A percentile compares a stretch with the other conserved stretches of the same genome.
Evolutionary conservation across 768 basidiomycete genomes (phyloP).

Genomic region (Lentinula detonsa): DNA sequence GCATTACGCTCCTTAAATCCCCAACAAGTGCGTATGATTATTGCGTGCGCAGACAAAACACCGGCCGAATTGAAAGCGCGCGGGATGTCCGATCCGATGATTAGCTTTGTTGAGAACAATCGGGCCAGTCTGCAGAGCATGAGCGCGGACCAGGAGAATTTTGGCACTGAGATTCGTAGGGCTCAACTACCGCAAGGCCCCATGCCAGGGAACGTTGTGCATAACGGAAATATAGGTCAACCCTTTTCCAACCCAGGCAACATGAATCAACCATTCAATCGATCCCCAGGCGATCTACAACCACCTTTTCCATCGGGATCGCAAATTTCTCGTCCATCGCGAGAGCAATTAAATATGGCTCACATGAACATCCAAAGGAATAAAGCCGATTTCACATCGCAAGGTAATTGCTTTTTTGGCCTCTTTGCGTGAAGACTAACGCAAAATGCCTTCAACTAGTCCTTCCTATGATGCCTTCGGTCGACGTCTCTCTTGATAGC

Average conservation of each 20-base stretch:
- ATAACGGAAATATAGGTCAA: background rate
- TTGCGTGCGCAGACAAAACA: conserved; percentile 40
- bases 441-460: conserved; percentile 19
- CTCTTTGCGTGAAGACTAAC: background rate
- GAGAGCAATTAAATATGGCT: conserved; percentile 4
- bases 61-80: conserved; percentile 47
- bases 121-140: conserved; percentile 41
- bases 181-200: background rate
- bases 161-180: conserved; percentile 21
- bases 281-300: background rate
- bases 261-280: background rate
- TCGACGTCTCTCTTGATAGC: conserved; percentile 47
- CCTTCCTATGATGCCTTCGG: conserved; percentile 23
- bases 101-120: conserved; percentile 51
- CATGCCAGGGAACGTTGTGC: background rate
- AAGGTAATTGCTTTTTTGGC: background rate
- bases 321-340: background rate
- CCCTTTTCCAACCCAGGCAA: background rate
- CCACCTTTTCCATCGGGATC: background rate
- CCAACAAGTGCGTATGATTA: conserved; percentile 35
- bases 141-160: conserved; percentile 29
- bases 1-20: conserved; percentile 11
- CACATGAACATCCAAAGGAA: conserved; percentile 6
- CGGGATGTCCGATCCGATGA: conserved; percentile 42
- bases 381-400: conserved; percentile 7